Base-by-base conservation (phyloP, 1,284 basidiomycete species). In the Ceratobasidium sp. region DNA sequence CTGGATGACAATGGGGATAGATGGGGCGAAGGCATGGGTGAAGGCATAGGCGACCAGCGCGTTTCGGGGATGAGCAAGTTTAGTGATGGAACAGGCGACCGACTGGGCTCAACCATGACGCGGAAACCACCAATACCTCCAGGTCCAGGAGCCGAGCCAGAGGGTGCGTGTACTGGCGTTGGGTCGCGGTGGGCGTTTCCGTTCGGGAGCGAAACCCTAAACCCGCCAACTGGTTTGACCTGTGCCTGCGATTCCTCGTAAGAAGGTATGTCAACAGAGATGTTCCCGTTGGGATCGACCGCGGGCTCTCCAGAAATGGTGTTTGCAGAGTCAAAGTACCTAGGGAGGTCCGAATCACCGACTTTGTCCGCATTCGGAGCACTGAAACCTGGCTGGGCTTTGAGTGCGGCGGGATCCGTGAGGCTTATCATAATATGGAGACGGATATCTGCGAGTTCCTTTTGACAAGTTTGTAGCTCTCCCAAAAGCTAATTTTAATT, bases 71-170 rank as follows among this genome's bases (percentile, higher is more conserved):
- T 52, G 16, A 6, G 14, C 42, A 46, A 46, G 4, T n/a, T 46
- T 14, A n/a, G 19, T 4, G 42, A 46, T 11, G 11, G 33, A 36
- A 11, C 33, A 11, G 42, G 42, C 4, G 42, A 16, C 42, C 42
- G 16, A 14, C 14, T n/a, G 16, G 16, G 42, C 6, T 46, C 16
- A 21, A 14, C 42, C 42, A 46, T 46, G 19, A 46, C 47, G 23
- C 60, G 49, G 13, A 64, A 64, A 5, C 60, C 60, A 8, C 60
- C 60, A 9, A 64, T 44, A 44, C 60, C 60, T 27, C 49, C 60
- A 27, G 49, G 49, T 25, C 60, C 60, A 19, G 50, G 49, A 29
- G 49, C 39, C 13, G 60, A 23, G 21, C 33, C 50, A 30, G 60
- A 36, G 13, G 60, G 60, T 29, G 50, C 50, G 23, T 64, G 23